Evolutionary conservation across 805 yeast species (phyloP).

Genomic region (Komagataella pastoris): DNA sequence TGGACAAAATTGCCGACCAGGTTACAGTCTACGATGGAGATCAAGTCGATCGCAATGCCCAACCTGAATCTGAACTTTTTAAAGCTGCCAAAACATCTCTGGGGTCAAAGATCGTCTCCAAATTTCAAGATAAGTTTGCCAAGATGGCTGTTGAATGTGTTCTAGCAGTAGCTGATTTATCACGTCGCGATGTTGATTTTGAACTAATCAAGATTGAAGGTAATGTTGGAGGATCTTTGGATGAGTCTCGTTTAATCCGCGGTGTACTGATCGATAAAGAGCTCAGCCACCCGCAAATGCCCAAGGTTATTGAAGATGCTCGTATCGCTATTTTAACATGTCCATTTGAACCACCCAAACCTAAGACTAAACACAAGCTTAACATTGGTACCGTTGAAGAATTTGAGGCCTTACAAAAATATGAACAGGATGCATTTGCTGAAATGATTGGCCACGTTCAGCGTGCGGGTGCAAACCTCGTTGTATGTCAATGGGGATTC

Average conservation of each 20-base stretch:
- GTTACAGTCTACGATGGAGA: slow-evolving; percentile 33
- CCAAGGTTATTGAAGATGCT: slow-evolving; percentile 63
- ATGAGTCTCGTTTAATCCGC: slow-evolving; percentile 70
- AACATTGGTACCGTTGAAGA: slow-evolving; percentile 92
- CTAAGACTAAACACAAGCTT: slow-evolving; percentile 94
- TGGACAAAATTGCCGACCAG: slow-evolving; percentile 65
- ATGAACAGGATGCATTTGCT: slow-evolving; percentile 81
- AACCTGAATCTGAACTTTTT: slow-evolving; percentile 43
- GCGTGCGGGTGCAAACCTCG: slow-evolving; percentile 86
- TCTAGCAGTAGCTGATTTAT: slow-evolving; percentile 79
- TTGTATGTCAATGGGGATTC: slow-evolving; percentile 98
- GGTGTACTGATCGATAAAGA: slow-evolving; percentile 96
- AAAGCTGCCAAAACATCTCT: slow-evolving; percentile 91
- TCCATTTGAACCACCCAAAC: slow-evolving; percentile 99
- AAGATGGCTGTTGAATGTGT: slow-evolving; percentile 97
- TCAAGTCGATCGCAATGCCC: slow-evolving; percentile 16
- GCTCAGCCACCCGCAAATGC: slow-evolving; percentile 98
- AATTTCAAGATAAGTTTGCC: slow-evolving; percentile 87
- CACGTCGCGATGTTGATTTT: slow-evolving; percentile 91
- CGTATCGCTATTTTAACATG: slow-evolving; percentile 92
- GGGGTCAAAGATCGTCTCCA: slow-evolving; percentile 92
- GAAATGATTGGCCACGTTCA: slow-evolving; percentile 86
- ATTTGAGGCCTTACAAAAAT: slow-evolving; percentile 77
- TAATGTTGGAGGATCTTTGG: slow-evolving; percentile 87
- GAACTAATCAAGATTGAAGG: slow-evolving; percentile 93